Base-by-base conservation (phyloP, 2,329 filamentous ascomycete genomes). In the Coniosporium tulheliwenetii region DNA sequence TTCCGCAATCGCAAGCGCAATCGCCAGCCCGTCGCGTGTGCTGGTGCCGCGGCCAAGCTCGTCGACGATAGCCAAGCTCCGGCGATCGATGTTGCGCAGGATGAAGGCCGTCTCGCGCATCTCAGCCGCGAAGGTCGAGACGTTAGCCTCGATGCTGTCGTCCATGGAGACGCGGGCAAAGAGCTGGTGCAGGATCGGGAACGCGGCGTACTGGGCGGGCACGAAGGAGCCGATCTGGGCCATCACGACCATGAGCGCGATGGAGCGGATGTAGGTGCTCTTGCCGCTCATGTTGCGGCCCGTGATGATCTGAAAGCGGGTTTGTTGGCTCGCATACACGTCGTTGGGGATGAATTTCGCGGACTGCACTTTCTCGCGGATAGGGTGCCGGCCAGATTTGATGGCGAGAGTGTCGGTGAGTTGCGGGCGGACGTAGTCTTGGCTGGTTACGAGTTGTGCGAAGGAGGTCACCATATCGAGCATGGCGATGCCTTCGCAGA, bases 281-380 rank as follows among this genome's bases (percentile, higher is more conserved):
- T 96, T 98, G 1, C 87, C 91, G 50, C 85, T 93, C 91, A 98
- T 98, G 51, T 98, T 98, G 57, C 85, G 93, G 3, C 91, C 89
- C 0, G 89, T 96, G 46, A 98, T 79, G 45, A 96, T 81, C 48
- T 96, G 87, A 52, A 95, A 93, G 1, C 87, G 77, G 31, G 78
- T 77, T 44, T 89, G 78, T 30, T 81, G 71, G 0, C 79, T 82
- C 2, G 85, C 81, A 51, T 87, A 96, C 26, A 87, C 83, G 52
- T 96, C 87, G 47, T 96, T 96, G 0, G 91, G 83, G 3, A 96
- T 68, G 53, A 83, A 93, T 15, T 73, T 76, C 34, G 70, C 71
- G 1, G 66, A 62, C 47, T 84, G 76, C 2, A 79, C 73, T 53
- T 78, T 82, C 60, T 93, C 85, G 4, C 79, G 67, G 43, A 93